Evolutionary conservation across 2,329 filamentous ascomycete genomes (phyloP).

Genomic region (Coniochaeta sp.): DNA sequence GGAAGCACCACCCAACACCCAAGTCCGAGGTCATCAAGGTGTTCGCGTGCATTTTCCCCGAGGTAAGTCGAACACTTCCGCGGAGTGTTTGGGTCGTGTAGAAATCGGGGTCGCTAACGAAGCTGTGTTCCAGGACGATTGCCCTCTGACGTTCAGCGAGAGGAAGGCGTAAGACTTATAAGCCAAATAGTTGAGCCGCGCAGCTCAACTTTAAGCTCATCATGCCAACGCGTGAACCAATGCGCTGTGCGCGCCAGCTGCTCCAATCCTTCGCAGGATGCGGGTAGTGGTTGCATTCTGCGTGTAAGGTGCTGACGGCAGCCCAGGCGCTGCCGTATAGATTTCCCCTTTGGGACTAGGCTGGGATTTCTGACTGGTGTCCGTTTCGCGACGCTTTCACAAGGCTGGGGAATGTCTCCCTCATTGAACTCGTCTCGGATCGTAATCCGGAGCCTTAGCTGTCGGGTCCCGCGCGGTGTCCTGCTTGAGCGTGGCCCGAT

Average conservation of each 20-base stretch:
- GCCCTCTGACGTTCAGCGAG: constrained; percentile 65
- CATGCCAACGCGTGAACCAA: background rate
- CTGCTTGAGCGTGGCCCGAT: too few species aligned
- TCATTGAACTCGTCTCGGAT: too few species aligned
- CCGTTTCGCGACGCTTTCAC: background rate
- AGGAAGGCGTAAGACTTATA: constrained; percentile 35
- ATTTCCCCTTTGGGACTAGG: background rate
- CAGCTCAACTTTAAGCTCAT: background rate
- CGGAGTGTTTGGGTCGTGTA: constrained; percentile 6
- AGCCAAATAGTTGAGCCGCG: constrained; percentile 3
- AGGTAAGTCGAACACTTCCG: constrained; percentile 48
- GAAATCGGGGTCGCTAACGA: background rate
- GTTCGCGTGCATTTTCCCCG: constrained; percentile 96
- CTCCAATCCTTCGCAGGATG: background rate
- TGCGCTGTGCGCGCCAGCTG: background rate
- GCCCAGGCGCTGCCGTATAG: background rate
- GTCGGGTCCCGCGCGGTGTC: too few species aligned
- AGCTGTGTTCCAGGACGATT: constrained; percentile 60
- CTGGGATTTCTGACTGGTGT: background rate
- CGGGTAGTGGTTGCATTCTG: background rate
- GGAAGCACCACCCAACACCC: constrained; percentile 81
- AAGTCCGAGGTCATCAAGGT: constrained; percentile 92
- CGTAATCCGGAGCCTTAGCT: too few species aligned
- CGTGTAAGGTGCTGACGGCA: background rate
- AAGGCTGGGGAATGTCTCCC: too few species aligned